These are phyloP conservation scores for Chimonanthus salicifolius DNA, from an alignment of 164 flowering plant genomes.

Conservation along the genomic window DNA sequence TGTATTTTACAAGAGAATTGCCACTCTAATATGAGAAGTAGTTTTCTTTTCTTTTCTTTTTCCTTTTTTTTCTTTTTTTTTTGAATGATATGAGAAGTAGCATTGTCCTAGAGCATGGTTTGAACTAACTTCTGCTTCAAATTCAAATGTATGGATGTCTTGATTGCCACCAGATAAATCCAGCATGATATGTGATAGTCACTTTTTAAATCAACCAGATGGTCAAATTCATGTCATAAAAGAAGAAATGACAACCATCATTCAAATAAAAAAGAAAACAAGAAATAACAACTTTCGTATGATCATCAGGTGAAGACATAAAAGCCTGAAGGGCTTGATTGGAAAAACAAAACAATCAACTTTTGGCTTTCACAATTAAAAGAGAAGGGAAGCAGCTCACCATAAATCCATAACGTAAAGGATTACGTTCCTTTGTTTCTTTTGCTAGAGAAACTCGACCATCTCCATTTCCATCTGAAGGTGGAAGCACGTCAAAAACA, in stretches of 20 bases:
- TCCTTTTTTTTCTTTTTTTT: background rate
- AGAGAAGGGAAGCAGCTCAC: slow-evolving; percentile 30
- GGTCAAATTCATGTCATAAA: too few relatives aligned
- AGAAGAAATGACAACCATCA: background rate
- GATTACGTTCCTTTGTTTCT: slow-evolving; percentile 83
- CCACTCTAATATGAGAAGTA: too few relatives aligned
- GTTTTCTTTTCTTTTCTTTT: background rate
- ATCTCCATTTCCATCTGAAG: slow-evolving; percentile 87
- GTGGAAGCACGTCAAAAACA: slow-evolving; percentile 87
- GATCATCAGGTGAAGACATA: too few relatives aligned
- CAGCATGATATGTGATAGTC: background rate
- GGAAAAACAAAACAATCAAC: background rate
- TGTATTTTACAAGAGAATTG: too few relatives aligned
- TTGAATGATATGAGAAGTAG: background rate
- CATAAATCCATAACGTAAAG: slow-evolving; percentile 80
- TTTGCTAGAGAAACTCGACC: slow-evolving; percentile 74
- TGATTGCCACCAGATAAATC: background rate
- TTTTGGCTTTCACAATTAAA: background rate
- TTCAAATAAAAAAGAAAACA: too few relatives aligned
- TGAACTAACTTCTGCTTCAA: background rate
- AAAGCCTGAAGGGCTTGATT: background rate
- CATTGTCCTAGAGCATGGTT: background rate
- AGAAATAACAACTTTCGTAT: too few relatives aligned
- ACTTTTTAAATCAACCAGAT: background rate
- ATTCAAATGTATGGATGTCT: background rate